A percentile compares a stretch with the other conserved stretches of the same genome.
Conservation (phyloP, 345 rosid genomes). For the Lepidium sativum region DNA sequence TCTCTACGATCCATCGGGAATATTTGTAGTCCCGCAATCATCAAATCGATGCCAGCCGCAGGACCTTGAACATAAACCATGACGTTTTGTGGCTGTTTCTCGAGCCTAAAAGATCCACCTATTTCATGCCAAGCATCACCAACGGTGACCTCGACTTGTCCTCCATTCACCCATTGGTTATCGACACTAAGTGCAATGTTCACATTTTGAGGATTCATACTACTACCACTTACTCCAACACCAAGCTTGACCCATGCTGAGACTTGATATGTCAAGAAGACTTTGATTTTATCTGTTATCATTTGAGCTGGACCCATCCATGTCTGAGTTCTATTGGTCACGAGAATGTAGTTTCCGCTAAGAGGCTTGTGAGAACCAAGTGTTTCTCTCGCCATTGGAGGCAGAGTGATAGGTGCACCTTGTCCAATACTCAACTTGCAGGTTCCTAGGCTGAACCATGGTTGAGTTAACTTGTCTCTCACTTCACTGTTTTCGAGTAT, state of each 20-base stretch:
- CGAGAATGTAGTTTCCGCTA: constrained; percentile 57
- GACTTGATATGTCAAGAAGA: constrained; percentile 72
- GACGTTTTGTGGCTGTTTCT: constrained; percentile 69
- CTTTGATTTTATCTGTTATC: constrained; percentile 60
- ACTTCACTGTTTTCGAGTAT: constrained; percentile 59
- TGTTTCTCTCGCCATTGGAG: constrained; percentile 76
- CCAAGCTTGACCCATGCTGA: constrained; percentile 87
- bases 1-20: constrained; percentile 67
- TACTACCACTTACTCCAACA: constrained; percentile 31
- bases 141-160: constrained; percentile 58
- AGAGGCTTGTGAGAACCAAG: constrained; percentile 59
- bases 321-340: constrained; percentile 64
- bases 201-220: constrained; percentile 48
- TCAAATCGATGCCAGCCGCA: constrained; percentile 55
- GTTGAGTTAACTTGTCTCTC: constrained; percentile 33
- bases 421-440: constrained; percentile 50
- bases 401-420: constrained; percentile 63
- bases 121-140: constrained; percentile 69
- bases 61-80: constrained; percentile 90
- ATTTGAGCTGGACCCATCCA: constrained; percentile 99
- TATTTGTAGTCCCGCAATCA: constrained; percentile 64
- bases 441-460: constrained; percentile 80
- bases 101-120: constrained; percentile 75
- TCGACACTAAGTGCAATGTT: constrained; percentile 74
- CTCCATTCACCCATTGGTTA: constrained; percentile 86